These are phyloP conservation scores for Paxillus rubicundulus DNA, from an alignment of 768 basidiomycete genomes.

Conservation along the genomic window DNA sequence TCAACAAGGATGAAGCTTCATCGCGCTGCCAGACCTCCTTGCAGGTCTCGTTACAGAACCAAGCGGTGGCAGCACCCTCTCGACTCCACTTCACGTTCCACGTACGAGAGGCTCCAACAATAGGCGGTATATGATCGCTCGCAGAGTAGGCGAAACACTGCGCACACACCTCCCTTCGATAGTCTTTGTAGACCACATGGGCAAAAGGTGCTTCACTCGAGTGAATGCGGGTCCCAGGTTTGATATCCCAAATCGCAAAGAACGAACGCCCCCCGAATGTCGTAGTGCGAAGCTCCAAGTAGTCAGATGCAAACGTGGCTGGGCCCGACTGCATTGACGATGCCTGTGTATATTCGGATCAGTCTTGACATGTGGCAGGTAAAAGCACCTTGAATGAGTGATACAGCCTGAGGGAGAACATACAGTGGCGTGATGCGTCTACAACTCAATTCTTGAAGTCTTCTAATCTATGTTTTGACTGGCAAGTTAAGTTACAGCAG, in stretches of 20 bases:
- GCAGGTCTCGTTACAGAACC: slow-evolving; percentile 57
- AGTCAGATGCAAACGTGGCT: not conserved
- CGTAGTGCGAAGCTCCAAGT: slow-evolving; percentile 34
- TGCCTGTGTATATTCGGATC: not conserved
- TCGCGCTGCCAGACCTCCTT: slow-evolving; percentile 42
- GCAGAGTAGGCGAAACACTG: slow-evolving; percentile 60
- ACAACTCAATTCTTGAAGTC: too few relatives aligned
- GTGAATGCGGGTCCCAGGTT: slow-evolving; percentile 43
- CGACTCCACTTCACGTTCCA: slow-evolving; percentile 43
- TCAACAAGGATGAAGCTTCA: slow-evolving; percentile 30
- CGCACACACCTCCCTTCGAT: slow-evolving; percentile 65
- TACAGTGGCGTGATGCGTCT: too few relatives aligned
- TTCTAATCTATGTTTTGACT: too few relatives aligned
- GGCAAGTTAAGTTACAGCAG: too few relatives aligned
- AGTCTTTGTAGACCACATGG: slow-evolving; percentile 57
- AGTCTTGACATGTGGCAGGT: not conserved
- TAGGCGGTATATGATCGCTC: slow-evolving; percentile 21
- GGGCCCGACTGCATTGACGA: not conserved
- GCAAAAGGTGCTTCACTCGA: slow-evolving; percentile 50
- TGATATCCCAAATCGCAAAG: slow-evolving; percentile 43
- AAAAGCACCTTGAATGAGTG: not conserved
- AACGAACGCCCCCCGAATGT: slow-evolving; percentile 52
- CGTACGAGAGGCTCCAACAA: slow-evolving; percentile 27
- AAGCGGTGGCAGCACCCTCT: slow-evolving; percentile 41
- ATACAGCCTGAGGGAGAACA: not conserved